Evolutionary conservation across 148 eudicot genomes (phyloP), one percentile per base, ranked within the genome.

Genomic region (Polygonum maritimum): DNA sequence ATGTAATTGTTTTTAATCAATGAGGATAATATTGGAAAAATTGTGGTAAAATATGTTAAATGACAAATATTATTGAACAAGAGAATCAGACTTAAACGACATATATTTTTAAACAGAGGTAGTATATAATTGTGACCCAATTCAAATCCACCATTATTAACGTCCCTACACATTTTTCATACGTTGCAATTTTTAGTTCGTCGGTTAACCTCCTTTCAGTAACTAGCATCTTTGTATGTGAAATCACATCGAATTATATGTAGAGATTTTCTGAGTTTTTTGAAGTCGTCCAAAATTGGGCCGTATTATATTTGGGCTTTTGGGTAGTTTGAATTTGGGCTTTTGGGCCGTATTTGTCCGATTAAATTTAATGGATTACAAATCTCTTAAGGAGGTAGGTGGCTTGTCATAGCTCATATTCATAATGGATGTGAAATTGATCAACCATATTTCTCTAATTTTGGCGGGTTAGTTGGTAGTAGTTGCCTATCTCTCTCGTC

Each of bases 391-490:
- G 54, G 3, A 49, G 54, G n/a, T 49, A 49, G 54, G 18, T 49
- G 54, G 54, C 41, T 0, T 4, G 41, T 39, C 41, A 39, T 39
- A 39, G 7, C 41, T 39, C 41, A 39, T 39, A 39, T 0, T 3
- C 41, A 39, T 41, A 41, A 41, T 41, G 45, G 5, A 41, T 41
- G 6, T 41, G 45, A 41, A 41, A 9, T 7, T 41, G 45, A 41
- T 41, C 8, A 41, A 7, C 45, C 8, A 9, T 6, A 41, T 39
- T 39, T 39, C 41, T 39, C 4, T 41, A 41, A 7, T 41, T 41
- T 41, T 60, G 69, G 69, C 38, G 69, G 69, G 69, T 60, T 60
- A 26, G 69, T 60, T 60, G 69, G 69, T 15, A 5, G 69, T 60
- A 5, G 69, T 60, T 60, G 69, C 67, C 36, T 58, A 58, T 58